Evolutionary conservation across 1,139 yeast species (phyloP).

Genomic region (Nakaseomyces glabratus): DNA sequence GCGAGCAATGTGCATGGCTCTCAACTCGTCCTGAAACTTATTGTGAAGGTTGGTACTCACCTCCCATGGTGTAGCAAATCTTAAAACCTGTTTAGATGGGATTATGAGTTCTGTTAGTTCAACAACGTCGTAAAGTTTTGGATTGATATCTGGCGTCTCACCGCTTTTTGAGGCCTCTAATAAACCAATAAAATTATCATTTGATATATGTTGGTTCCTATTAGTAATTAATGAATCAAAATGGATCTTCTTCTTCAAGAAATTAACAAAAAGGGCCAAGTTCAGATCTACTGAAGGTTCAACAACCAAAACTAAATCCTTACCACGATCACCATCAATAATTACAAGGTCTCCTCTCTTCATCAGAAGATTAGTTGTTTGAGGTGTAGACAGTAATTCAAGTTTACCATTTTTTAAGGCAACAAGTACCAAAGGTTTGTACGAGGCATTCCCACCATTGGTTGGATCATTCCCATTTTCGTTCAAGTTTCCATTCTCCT

Average conservation of each 20-base stretch:
- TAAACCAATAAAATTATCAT: conserved; percentile 22
- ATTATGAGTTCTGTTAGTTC: conserved; percentile 31
- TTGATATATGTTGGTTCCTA: conserved; percentile 26
- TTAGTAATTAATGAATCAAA: conserved; percentile 31
- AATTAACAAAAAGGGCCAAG: conserved; percentile 75
- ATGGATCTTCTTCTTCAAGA: conserved; percentile 52
- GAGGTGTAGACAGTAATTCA: conserved; percentile 73
- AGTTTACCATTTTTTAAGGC: conserved; percentile 81
- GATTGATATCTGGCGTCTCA: conserved; percentile 21
- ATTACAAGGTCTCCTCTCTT: conserved; percentile 72
- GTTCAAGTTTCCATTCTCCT: conserved; percentile 3
- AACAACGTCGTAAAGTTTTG: conserved; percentile 31
- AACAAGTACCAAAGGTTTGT: conserved; percentile 51
- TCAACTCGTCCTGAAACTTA: conserved; percentile 37
- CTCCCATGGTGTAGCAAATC: conserved; percentile 38
- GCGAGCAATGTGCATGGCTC: conserved; percentile 39
- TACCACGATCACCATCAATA: conserved; percentile 94
- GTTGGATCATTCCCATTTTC: conserved; percentile 7
- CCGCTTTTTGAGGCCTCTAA: conserved; percentile 23
- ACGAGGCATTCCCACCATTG: conserved; percentile 18
- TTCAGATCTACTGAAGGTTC: conserved; percentile 59
- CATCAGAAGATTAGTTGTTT: conserved; percentile 45
- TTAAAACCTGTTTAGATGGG: conserved; percentile 62
- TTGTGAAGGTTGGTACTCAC: conserved; percentile 31
- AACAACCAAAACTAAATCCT: conserved; percentile 76